These are phyloP conservation scores for Panaeolus papilionaceus DNA, from an alignment of 768 basidiomycete species.

Conservation along the genomic window DNA sequence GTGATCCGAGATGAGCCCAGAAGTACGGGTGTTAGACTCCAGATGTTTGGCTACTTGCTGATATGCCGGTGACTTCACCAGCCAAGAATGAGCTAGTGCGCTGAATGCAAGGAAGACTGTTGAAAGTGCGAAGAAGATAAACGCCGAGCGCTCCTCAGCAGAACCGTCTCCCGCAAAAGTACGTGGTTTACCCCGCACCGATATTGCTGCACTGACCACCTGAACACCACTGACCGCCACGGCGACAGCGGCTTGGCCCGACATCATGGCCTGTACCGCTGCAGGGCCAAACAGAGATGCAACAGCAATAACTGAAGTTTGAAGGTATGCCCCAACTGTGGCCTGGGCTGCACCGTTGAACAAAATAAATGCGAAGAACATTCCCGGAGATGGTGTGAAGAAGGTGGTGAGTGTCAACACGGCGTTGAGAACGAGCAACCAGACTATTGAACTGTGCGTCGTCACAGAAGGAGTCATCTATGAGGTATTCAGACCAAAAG, in stretches of 20 bases:
- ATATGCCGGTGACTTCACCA: conserved; percentile 66
- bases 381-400: conserved; percentile 52
- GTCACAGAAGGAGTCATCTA: conserved; percentile 69
- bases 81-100: conserved; percentile 59
- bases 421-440: conserved; percentile 57
- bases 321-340: conserved; percentile 73
- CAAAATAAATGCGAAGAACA: conserved; percentile 73
- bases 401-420: conserved; percentile 74
- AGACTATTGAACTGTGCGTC: conserved; percentile 56
- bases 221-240: conserved; percentile 84
- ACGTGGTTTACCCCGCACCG: conserved; percentile 53
- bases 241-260: conserved; percentile 86
- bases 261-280: conserved; percentile 77
- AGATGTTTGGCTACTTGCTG: conserved; percentile 54
- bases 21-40: conserved; percentile 41
- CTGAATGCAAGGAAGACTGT: conserved; percentile 66
- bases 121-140: conserved; percentile 76
- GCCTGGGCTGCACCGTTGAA: conserved; percentile 66
- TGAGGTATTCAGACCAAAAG: conserved; percentile 9
- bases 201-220: conserved; percentile 65
- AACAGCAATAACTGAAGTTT: conserved; percentile 79
- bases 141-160: conserved; percentile 73
- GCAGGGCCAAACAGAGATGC: conserved; percentile 80
- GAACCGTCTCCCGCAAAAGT: conserved; percentile 43
- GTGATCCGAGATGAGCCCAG: conserved; percentile 25